Conservation (phyloP, 164 flowering plant species). For the Cinnamomum chago region DNA sequence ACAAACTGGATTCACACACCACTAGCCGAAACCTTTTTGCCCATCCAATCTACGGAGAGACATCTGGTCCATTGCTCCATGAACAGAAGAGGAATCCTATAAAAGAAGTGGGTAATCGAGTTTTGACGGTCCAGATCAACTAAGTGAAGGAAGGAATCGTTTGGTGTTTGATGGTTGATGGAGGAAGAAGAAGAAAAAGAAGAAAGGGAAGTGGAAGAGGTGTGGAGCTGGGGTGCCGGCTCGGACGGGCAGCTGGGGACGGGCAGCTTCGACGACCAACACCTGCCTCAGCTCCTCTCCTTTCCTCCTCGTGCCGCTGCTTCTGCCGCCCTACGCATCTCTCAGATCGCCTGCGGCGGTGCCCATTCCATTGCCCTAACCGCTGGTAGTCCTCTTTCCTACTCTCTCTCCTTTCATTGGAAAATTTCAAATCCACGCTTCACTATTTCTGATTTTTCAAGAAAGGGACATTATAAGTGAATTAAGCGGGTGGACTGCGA, state of each 20-base stretch:
- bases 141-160: too few species aligned
- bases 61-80: too few species aligned
- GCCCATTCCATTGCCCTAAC: slow-evolving; percentile 74
- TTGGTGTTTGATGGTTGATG: not conserved
- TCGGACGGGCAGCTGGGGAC: slow-evolving; percentile 92
- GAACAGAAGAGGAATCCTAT: too few species aligned
- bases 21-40: too few species aligned
- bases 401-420: not conserved
- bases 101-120: too few species aligned
- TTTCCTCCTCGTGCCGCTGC: slow-evolving; percentile 24
- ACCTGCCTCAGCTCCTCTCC: slow-evolving; percentile 42
- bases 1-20: too few species aligned
- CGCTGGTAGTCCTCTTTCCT: slow-evolving; percentile 30
- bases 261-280: slow-evolving; percentile 50
- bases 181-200: slow-evolving; percentile 3
- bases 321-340: slow-evolving; percentile 32
- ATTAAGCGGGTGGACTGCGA: too few species aligned
- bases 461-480: too few species aligned
- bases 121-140: too few species aligned
- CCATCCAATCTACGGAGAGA: too few species aligned
- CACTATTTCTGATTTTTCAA: too few species aligned
- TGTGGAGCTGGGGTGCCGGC: slow-evolving; percentile 96
- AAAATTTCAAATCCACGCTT: too few species aligned
- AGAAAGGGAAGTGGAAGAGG: slow-evolving; percentile 10
- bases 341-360: slow-evolving; percentile 77